Evolutionary conservation across 2,329 filamentous ascomycete genomes (phyloP).

Genomic region (Daldinia sp.): DNA sequence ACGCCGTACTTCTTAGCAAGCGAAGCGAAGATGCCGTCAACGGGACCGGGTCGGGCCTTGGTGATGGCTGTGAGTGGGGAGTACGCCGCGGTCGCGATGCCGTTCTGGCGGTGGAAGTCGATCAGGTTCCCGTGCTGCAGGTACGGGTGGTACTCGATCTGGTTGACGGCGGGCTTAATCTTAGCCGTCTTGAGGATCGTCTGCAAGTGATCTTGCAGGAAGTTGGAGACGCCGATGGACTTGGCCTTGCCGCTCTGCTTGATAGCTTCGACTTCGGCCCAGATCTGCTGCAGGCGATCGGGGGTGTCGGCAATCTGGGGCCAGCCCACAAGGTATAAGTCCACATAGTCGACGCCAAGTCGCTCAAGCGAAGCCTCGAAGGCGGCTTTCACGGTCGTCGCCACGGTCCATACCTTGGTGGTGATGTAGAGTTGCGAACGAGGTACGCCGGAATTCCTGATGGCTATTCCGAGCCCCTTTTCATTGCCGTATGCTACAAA

Average conservation of each 20-base stretch:
- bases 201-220: conserved; percentile 68
- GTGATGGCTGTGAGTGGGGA: conserved; percentile 62
- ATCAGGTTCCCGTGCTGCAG: conserved; percentile 73
- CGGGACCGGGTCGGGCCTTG: conserved; percentile 63
- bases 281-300: conserved; percentile 67
- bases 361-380: conserved; percentile 72
- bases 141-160: conserved; percentile 86
- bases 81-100: conserved; percentile 69
- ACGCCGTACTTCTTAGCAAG: conserved; percentile 71
- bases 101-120: conserved; percentile 67
- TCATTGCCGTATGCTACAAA: conserved; percentile 71
- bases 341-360: conserved; percentile 77
- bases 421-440: conserved; percentile 77
- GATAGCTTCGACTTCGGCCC: conserved; percentile 74
- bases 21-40: conserved; percentile 63
- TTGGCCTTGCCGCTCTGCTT: conserved; percentile 72
- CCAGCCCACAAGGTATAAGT: conserved; percentile 75
- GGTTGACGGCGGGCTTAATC: conserved; percentile 76
- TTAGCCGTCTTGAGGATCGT: conserved; percentile 68
- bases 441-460: conserved; percentile 73
- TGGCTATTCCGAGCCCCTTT: conserved; percentile 76
- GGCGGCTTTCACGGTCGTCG: conserved; percentile 60
- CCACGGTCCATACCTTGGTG: conserved; percentile 64
- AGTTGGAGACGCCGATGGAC: conserved; percentile 85
- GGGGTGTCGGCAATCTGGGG: conserved; percentile 65